Evolutionary conservation across 2,329 filamentous ascomycete genomes (phyloP), one percentile per base, ranked within the genome.

Genomic region (Oidium heveae): DNA sequence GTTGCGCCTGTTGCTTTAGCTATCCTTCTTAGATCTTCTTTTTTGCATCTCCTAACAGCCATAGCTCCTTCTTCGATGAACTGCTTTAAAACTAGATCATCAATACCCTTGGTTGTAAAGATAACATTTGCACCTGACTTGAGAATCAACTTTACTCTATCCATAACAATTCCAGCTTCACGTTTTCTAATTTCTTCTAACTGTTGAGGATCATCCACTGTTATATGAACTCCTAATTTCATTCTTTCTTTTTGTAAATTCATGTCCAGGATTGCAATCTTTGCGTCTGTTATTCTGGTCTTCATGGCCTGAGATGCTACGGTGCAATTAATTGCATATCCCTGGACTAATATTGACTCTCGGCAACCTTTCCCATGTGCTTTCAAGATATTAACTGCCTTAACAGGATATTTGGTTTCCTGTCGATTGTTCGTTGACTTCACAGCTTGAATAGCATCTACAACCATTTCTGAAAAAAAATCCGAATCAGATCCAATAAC

Each of bases 221-320:
- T 96, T 64, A 98, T 94, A 69, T 98, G 89, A 57, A 98, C 91
- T 61, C 91, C 91, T 56, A 98, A 74, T 77, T 98, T 96, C 91
- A 98, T 96, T 62, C 89, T 79, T 74, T 96, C 89, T 74, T 98
- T 98, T 66, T 96, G 89, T 64, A 98, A 69, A 70, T 98, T 98
- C 79, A 98, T 96, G 67, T 98, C 91, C 58, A 98, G 71, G 63
- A 89, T 82, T 52, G 91, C 91, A 68, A 98, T 98, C 74, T 94
- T 96, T 61, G 91, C 91, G 68, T 96, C 88, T 54, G 77, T 78
- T 66, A 98, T 79, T 63, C 84, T 79, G 33, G 91, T 98, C 63
- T 80, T 86, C 91, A 98, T 98, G 49, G 91, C 91, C 70, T 98
- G 91, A 55, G 88, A 95, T 55, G 91, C 91, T 56, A 98, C 88